Evolutionary conservation across 1,139 yeast species (phyloP).

Genomic region (Taiozyma sp.): DNA sequence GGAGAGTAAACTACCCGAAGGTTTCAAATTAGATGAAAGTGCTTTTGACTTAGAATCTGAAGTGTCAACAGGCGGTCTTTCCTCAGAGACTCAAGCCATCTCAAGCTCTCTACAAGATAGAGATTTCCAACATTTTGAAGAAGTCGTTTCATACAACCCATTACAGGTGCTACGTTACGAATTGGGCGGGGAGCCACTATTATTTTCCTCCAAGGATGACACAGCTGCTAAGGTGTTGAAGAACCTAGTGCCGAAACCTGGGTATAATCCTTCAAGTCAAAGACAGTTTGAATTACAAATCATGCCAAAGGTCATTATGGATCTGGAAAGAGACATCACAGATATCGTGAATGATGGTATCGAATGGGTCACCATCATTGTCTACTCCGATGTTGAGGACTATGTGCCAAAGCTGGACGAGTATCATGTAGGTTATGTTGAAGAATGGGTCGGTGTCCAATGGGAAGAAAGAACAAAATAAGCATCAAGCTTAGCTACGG

Average conservation of each 20-base stretch:
- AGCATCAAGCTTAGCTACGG: neutral
- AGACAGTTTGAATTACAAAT: constrained; percentile 81
- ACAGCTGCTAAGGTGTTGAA: constrained; percentile 23
- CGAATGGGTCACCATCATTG: constrained; percentile 96
- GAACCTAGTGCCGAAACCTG: constrained; percentile 43
- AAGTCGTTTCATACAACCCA: constrained; percentile 73
- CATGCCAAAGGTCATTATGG: constrained; percentile 90
- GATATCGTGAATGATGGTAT: constrained; percentile 59
- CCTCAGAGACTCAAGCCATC: constrained; percentile 35
- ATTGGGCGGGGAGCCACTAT: constrained; percentile 64
- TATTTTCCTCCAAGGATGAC: constrained; percentile 55
- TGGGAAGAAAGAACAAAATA: constrained; percentile 54
- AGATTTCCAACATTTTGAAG: constrained; percentile 72
- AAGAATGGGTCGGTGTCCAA: constrained; percentile 92
- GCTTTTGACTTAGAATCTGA: constrained; percentile 34
- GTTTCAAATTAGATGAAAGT: constrained; percentile 31
- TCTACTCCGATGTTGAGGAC: constrained; percentile 77
- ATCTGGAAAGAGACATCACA: constrained; percentile 50
- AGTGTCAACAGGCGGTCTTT: constrained; percentile 22
- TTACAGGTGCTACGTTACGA: constrained; percentile 83
- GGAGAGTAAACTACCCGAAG: constrained; percentile 35
- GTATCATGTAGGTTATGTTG: constrained; percentile 72
- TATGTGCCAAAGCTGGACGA: constrained; percentile 52
- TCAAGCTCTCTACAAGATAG: constrained; percentile 52
- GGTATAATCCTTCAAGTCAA: constrained; percentile 53